phyloP scores from a whole-genome alignment of 2,329 filamentous ascomycete species.

The Trichophyton simii region DNA sequence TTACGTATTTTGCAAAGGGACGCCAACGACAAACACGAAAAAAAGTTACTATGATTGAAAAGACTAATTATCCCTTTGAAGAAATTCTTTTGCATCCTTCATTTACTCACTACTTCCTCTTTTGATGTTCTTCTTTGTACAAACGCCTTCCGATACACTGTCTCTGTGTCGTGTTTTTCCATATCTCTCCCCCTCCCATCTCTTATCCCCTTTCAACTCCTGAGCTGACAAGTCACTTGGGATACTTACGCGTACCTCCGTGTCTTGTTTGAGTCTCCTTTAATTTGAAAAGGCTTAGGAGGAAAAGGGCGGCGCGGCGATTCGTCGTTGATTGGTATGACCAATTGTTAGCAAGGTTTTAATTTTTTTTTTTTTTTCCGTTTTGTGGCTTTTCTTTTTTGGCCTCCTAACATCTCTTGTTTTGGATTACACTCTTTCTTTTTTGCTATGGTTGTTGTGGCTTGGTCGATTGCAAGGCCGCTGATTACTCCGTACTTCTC shows the following conservation, averaged over 20 bases:
- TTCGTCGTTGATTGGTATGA: neutral
- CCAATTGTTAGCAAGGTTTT: constrained; percentile 1
- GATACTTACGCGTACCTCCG: neutral
- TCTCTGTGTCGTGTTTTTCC: neutral
- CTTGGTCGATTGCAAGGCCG: neutral
- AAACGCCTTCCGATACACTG: neutral
- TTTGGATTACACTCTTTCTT: neutral
- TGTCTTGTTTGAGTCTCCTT: neutral
- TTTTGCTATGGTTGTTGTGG: neutral
- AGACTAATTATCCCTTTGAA: neutral
- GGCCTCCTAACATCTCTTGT: neutral
- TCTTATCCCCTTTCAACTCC: neutral
- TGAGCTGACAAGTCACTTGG: neutral
- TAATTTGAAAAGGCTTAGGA: neutral
- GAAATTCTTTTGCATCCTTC: neutral
- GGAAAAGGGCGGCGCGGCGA: neutral
- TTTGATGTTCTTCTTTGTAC: neutral
- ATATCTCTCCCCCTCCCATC: neutral
- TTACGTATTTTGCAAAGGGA: neutral
- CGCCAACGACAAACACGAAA: neutral
- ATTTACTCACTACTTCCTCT: neutral
- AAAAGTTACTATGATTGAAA: neutral
- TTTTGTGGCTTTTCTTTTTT: neutral
- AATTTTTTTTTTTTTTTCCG: neutral
- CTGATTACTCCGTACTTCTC: neutral